Evolutionary conservation across 179 eudicot genomes (phyloP).

Genomic region (Patellifolia procumbens): DNA sequence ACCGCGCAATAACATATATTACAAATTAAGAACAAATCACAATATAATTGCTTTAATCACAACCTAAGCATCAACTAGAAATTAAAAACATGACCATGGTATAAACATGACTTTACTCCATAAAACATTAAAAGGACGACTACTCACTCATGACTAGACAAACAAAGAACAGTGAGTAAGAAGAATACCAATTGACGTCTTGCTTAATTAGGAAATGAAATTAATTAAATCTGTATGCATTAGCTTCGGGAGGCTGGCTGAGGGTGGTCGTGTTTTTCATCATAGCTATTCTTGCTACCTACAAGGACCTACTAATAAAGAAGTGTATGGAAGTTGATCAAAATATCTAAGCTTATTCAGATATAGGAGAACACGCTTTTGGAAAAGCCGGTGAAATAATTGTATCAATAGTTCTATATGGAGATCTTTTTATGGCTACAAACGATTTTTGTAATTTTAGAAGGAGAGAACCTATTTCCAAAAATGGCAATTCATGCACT

Average conservation of each 20-base stretch:
- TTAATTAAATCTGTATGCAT: neutral
- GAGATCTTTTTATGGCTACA: neutral
- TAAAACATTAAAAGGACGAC: no score
- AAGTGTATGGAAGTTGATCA: neutral
- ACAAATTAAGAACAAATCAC: no score
- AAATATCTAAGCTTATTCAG: neutral
- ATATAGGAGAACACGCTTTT: neutral
- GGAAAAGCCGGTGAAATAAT: neutral
- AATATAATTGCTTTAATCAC: no score
- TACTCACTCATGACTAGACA: no score
- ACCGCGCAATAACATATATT: no score
- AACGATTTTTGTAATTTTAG: neutral
- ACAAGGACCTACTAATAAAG: neutral
- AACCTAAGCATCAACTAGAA: no score
- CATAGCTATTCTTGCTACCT: neutral
- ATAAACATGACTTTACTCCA: no score
- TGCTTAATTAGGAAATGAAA: neutral
- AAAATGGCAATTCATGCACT: conserved; percentile 1
- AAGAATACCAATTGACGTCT: no score
- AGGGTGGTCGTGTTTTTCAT: neutral
- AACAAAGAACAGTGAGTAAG: no score
- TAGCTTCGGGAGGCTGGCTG: neutral
- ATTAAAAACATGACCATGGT: no score
- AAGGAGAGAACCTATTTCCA: conserved; percentile 13
- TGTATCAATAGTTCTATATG: neutral